These are phyloP conservation scores for Coelastrella sp. DNA, from an alignment of 139 green algal species.

Conservation along the genomic window DNA sequence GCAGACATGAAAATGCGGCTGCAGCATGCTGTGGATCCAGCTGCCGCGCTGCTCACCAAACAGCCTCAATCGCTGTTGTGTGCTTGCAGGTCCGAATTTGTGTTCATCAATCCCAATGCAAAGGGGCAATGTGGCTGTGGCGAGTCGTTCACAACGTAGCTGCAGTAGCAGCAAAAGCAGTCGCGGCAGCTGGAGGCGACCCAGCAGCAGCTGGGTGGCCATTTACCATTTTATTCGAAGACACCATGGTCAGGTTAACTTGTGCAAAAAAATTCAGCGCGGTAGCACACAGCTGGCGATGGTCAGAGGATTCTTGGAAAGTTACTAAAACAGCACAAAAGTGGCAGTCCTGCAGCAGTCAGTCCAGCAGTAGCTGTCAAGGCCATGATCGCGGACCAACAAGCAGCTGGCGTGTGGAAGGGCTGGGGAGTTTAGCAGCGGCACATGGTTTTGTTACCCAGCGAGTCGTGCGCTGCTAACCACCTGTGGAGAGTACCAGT, in stretches of 20 bases:
- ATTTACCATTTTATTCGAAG: background rate
- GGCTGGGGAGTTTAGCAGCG: too few relatives aligned
- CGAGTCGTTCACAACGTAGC: constrained; percentile 89
- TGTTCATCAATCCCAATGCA: constrained; percentile 96
- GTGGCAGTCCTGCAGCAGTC: background rate
- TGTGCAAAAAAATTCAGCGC: background rate
- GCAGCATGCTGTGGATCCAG: too few relatives aligned
- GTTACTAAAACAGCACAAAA: background rate
- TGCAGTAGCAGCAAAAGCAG: background rate
- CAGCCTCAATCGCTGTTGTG: too few relatives aligned
- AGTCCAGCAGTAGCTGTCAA: background rate
- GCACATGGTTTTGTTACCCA: too few relatives aligned
- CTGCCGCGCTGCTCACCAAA: too few relatives aligned
- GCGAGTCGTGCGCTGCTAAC: too few relatives aligned
- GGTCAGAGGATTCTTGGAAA: too few relatives aligned
- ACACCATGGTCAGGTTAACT: background rate
- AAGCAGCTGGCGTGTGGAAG: background rate
- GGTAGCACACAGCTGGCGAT: background rate
- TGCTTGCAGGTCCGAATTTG: constrained; percentile 87
- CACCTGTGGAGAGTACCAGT: too few relatives aligned
- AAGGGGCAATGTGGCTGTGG: constrained; percentile 95
- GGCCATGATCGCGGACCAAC: background rate
- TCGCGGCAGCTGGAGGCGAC: background rate
- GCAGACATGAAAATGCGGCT: too few relatives aligned
- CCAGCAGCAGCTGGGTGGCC: background rate